Evolutionary conservation across 306 rosid species (phyloP), one percentile per base, ranked within the genome.

Genomic region (Fragaria ananassa): DNA sequence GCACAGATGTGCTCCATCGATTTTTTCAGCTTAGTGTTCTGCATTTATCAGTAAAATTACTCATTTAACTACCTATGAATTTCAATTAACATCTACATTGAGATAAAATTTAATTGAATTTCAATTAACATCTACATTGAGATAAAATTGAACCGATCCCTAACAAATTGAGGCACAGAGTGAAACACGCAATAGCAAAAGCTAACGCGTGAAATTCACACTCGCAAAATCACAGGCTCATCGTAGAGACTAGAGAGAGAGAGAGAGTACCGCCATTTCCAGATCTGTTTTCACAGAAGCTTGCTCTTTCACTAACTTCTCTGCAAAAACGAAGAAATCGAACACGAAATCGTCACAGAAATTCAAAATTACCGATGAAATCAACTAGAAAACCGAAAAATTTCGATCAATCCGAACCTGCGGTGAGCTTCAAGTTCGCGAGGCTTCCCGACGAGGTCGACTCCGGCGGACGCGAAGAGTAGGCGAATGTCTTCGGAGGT

Each of bases 241-340:
- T 0, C 63, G 46, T 25, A 60, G 57, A 75, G 56, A n/a, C n/a
- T n/a, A 77, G 71, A 82, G 13, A 14, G 51, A 70, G 18, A 76
- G 58, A 80, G 68, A 67, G 70, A 68, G 81, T 84, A 92, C 98
- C 91, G 93, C 96, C 82, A 88, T 91, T 72, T 95, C 97, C 72
- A 95, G 93, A 77, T 92, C 93, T 23, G 96, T 86, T 88, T 90
- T 92, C 79, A 86, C 87, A 14, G 96, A 90, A 77, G 96, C 97
- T 86, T 92, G 97, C 65, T 95, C 97, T 72, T 90, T 95, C 80
- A 95, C 87, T 79, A 92, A 74, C 81, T 89, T 95, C 88, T 92
- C 97, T 92, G 68, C 68, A 81, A 73, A 79, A 47, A 47, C 10
- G 53, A 81, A 73, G 17, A 72, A 83, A 76, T 49, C 63, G 68